phyloP scores from a whole-genome alignment of 2,329 filamentous ascomycete genomes.

The Didymella sp. region DNA sequence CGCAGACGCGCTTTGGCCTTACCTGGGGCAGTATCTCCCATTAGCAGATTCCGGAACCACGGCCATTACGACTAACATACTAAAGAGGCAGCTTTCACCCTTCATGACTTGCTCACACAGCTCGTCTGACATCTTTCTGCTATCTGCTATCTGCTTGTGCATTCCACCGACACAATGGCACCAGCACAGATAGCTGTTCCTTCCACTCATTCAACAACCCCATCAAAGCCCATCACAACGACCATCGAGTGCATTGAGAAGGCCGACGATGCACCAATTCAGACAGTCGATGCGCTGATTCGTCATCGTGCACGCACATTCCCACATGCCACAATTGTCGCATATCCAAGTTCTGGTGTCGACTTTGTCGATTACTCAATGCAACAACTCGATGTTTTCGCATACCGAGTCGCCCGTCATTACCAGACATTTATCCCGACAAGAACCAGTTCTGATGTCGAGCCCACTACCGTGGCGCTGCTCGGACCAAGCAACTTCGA shows the following conservation, averaged over 20 bases:
- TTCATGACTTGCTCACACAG: background rate
- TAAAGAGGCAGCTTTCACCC: conserved; percentile 1
- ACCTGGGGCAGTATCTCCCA: no score
- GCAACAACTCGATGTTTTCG: conserved; percentile 55
- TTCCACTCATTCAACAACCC: conserved; percentile 5
- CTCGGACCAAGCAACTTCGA: conserved; percentile 63
- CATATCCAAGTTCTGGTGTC: conserved; percentile 55
- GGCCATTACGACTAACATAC: no score
- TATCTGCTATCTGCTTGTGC: background rate
- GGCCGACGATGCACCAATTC: conserved; percentile 16
- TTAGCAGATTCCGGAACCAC: no score
- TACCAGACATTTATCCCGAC: conserved; percentile 32
- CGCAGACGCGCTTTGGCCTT: background rate
- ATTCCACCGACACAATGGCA: conserved; percentile 20
- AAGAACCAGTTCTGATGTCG: conserved; percentile 20
- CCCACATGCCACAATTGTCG: conserved; percentile 50
- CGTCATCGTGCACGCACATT: conserved; percentile 47
- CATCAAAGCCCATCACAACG: conserved; percentile 2
- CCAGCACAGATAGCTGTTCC: conserved; percentile 30
- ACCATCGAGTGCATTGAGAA: conserved; percentile 1
- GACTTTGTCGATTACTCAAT: conserved; percentile 58
- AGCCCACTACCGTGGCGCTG: conserved; percentile 53
- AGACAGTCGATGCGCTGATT: conserved; percentile 52
- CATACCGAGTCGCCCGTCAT: conserved; percentile 36
- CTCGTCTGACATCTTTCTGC: background rate